These are phyloP conservation scores for Toxicodendron radicans DNA, from an alignment of 345 rosid genomes.

Conservation along the genomic window DNA sequence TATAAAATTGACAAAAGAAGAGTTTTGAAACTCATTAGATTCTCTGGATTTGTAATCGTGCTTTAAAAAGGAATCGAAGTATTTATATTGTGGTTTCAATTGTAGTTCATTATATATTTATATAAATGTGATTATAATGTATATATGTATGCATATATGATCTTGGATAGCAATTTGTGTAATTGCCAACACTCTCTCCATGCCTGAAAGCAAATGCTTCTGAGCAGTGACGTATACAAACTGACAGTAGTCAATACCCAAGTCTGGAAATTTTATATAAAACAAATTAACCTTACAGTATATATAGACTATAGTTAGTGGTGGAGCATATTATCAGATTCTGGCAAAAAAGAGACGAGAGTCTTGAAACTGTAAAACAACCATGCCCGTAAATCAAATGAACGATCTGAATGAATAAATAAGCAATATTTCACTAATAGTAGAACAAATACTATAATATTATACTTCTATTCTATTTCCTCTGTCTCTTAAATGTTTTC, in stretches of 20 bases:
- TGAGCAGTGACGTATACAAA: not conserved
- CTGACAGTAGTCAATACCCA: slow-evolving; percentile 8
- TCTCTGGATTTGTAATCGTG: too few relatives aligned
- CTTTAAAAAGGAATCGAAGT: too few relatives aligned
- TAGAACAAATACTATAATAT: not conserved
- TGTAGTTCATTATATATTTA: too few relatives aligned
- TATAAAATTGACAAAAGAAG: too few relatives aligned
- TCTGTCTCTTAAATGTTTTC: not conserved
- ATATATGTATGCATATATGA: too few relatives aligned
- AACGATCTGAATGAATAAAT: not conserved
- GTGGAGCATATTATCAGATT: slow-evolving; percentile 11
- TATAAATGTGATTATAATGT: too few relatives aligned
- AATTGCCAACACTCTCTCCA: too few relatives aligned
- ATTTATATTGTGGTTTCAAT: too few relatives aligned
- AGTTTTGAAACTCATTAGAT: too few relatives aligned
- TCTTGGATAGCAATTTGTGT: too few relatives aligned
- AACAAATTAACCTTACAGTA: not conserved
- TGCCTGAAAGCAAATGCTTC: not conserved
- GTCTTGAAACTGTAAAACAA: slow-evolving; percentile 24
- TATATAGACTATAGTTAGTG: not conserved
- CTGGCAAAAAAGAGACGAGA: slow-evolving; percentile 19
- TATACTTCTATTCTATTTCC: not conserved
- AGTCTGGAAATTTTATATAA: slow-evolving; percentile 9
- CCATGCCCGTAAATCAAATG: slow-evolving; percentile 16
- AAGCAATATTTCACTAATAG: not conserved